Percentiles rank a stretch among this genome's conserved stretches.
Conservation (phyloP, 2,329 filamentous ascomycete species). For the Blastomyces emzantsi region DNA sequence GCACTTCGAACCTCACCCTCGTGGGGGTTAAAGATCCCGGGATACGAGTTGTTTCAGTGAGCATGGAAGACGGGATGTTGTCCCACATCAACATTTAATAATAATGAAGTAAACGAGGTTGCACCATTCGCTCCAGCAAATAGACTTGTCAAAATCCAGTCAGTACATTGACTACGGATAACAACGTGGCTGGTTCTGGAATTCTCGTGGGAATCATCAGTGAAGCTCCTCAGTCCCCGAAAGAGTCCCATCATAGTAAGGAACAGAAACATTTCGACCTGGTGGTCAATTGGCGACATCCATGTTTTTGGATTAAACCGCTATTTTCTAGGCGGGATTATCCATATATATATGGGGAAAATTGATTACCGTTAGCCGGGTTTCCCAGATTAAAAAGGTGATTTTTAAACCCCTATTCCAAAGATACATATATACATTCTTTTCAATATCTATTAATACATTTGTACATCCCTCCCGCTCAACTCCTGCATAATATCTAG, state of each 20-base stretch:
- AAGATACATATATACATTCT: neutral
- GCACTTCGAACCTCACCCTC: too few species aligned
- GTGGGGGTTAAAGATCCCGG: neutral
- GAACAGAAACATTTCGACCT: neutral
- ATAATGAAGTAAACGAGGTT: too few species aligned
- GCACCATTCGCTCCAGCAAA: too few species aligned
- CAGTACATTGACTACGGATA: too few species aligned
- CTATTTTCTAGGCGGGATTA: neutral
- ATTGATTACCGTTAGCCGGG: neutral
- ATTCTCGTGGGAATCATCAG: too few species aligned
- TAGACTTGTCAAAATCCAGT: too few species aligned
- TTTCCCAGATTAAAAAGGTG: neutral
- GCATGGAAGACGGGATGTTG: neutral
- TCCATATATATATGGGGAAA: neutral
- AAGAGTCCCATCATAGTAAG: neutral
- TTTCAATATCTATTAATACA: conserved; percentile 3
- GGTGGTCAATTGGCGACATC: neutral
- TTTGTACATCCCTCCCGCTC: neutral
- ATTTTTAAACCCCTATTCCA: neutral
- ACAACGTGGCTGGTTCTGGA: too few species aligned
- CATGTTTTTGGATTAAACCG: neutral
- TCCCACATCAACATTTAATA: too few species aligned
- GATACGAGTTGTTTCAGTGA: neutral
- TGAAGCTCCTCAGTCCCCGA: too few species aligned
- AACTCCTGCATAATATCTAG: neutral